Base-by-base conservation (phyloP, 2,329 filamentous ascomycete species). In the Fusarium tuaranense region DNA sequence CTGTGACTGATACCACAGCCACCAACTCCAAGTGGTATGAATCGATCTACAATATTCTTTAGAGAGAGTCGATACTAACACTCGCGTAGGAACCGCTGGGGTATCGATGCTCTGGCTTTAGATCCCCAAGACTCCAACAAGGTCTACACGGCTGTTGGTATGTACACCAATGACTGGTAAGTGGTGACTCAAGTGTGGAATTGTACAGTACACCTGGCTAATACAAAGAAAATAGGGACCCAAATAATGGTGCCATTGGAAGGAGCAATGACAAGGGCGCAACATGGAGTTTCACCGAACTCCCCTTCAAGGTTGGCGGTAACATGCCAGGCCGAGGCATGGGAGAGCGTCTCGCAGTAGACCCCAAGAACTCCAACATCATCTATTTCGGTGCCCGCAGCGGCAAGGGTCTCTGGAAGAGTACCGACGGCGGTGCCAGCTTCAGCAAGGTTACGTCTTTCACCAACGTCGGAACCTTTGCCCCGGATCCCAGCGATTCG, bases 291-390 rank as follows among this genome's bases (percentile, higher is more conserved):
- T 82, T 84, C 22, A 86, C 87, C 0, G 81, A 82, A 7, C 82
- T 91, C 0, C 84, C 87, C 3, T 91, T 91, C 83, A 91, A 91
- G 78, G 87, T 90, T 55, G 89, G 89, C 9, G 89, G 89, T 0
- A 91, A 91, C 77, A 91, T 90, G 88, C 89, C 89, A 9, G 89
- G 89, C 2, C 86, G 89, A 32, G 89, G 89, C 9, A 87, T 87
- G 80, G 89, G 89, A 18, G 89, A 91, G 78, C 85, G 89, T 16
- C 85, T 91, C 7, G 88, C 88, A 3, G 85, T 91, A 10, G 89
- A 91, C 75, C 89, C 89, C 2, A 85, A 87, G 55, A 88, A 89
- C 74, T 86, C 88, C 41, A 84, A 88, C 32, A 87, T 90, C 68
- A 76, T 91, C 27, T 91, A 88, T 78, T 90, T 90, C 66, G 89